These are phyloP conservation scores for Neurospora sp. DNA, from an alignment of 495 filamentous ascomycete genomes.

Conservation along the genomic window DNA sequence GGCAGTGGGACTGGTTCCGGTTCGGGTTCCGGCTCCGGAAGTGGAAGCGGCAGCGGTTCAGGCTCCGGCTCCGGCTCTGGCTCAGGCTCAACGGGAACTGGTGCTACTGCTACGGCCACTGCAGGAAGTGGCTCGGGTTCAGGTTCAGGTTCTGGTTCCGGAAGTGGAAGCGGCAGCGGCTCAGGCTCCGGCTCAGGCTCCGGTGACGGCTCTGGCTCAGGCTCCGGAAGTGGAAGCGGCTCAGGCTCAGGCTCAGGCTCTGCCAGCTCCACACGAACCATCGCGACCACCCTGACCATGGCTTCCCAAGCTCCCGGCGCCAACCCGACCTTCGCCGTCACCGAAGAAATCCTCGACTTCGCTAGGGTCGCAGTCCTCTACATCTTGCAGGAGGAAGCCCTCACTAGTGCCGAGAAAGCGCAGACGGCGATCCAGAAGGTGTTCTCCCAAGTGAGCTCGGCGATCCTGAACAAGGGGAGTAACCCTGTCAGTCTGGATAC, in stretches of 20 bases:
- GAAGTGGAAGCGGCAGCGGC: too few relatives aligned
- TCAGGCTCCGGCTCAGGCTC: not conserved
- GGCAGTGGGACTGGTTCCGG: not conserved
- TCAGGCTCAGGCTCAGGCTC: not conserved
- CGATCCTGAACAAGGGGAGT: constrained; percentile 14
- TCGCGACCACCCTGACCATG: constrained; percentile 20
- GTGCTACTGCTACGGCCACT: not conserved
- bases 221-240: too few relatives aligned
- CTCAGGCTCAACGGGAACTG: not conserved
- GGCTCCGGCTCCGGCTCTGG: not conserved
- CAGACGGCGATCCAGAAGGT: constrained; percentile 47
- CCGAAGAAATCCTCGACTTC: constrained; percentile 52
- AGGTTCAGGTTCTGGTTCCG: not conserved
- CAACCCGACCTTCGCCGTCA: constrained; percentile 26
- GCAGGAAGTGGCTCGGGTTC: not conserved
- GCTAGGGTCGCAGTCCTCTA: constrained; percentile 53
- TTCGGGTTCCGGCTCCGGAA: not conserved
- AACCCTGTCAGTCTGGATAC: constrained; percentile 13
- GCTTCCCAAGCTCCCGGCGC: constrained; percentile 18
- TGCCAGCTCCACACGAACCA: constrained; percentile 11
- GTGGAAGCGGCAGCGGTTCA: not conserved
- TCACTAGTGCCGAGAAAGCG: constrained; percentile 45
- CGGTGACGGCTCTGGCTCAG: not conserved
- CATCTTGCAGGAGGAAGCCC: constrained; percentile 45
- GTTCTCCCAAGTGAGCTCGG: constrained; percentile 26